Percentiles rank a stretch among this genome's conserved stretches.
phyloP scores from a whole-genome alignment of 768 basidiomycete species.

The Suillus sp. region DNA sequence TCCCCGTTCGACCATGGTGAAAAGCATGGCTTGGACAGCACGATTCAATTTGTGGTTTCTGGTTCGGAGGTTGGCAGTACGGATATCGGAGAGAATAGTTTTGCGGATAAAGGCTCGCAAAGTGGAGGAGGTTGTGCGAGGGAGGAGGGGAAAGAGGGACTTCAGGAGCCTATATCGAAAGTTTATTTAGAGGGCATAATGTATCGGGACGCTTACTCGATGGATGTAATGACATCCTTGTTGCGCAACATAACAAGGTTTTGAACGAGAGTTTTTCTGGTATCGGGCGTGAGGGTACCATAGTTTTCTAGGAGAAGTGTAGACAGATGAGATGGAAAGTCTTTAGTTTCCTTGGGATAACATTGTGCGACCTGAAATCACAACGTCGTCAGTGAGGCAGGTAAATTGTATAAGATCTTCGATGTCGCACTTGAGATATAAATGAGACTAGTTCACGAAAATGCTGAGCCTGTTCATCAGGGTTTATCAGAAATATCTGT shows the following conservation, averaged over 20 bases:
- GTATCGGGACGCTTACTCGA: constrained; percentile 63
- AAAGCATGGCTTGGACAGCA: constrained; percentile 93
- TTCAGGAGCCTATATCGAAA: constrained; percentile 68
- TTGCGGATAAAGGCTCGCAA: constrained; percentile 86
- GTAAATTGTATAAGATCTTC: not conserved
- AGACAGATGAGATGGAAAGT: constrained; percentile 82
- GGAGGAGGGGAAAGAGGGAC: constrained; percentile 91
- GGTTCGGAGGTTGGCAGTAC: constrained; percentile 81
- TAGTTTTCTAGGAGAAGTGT: constrained; percentile 79
- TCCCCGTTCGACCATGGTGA: constrained; percentile 93
- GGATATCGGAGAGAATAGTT: constrained; percentile 92
- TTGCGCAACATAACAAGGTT: constrained; percentile 93
- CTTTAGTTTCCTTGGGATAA: constrained; percentile 88
- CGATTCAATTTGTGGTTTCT: constrained; percentile 97
- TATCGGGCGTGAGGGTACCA: constrained; percentile 73
- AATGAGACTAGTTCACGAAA: constrained; percentile 90
- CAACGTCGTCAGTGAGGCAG: not conserved
- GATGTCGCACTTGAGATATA: constrained; percentile 70
- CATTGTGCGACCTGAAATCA: constrained; percentile 75
- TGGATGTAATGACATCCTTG: constrained; percentile 88
- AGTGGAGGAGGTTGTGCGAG: constrained; percentile 86
- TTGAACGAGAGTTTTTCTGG: constrained; percentile 82
- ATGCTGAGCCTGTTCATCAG: constrained; percentile 81
- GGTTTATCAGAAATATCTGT: constrained; percentile 80
- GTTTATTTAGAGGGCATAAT: constrained; percentile 8